Base-by-base conservation (phyloP, 305 asterid genomes). In the Striga hermonthica region DNA sequence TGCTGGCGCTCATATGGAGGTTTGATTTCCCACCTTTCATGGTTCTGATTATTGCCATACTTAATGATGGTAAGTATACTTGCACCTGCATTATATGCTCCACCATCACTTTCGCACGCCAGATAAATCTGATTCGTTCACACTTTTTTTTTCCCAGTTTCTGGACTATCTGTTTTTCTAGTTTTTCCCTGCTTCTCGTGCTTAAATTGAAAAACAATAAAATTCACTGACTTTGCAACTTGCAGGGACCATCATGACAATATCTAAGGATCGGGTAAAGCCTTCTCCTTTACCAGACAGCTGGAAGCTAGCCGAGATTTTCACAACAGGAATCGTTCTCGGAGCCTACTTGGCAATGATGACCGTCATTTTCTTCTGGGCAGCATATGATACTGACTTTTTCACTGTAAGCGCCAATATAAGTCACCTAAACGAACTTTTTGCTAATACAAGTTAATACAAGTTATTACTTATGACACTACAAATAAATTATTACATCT, bases 241-340 rank as follows among this genome's bases (percentile, higher is more conserved):
- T 75, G 57, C 74, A 88, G 95, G 96, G 62, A 88, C 94, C 62
- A 86, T 88, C 69, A 86, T 84, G 96, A 86, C 95, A 67, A 88
- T 84, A 77, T 86, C 94, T 0, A 88, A 86, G 79, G 96, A 88
- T 74, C 72, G 89, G 71, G 96, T 88, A 75, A 88, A 81, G 69
- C 96, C 95, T 16, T 88, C 96, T 64, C 96, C 90, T 36, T 75
- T 86, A 58, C 95, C 96, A 11, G 95, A 85, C 82, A 81, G 96
- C 80, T 86, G 94, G 96, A 85, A 85, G 76, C 74, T 86, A 22
- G 78, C 87, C 3, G 91, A 88, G 79, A 88, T 84, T 69, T 88
- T 88, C 71, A 61, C 96, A 0, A 88, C 96, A 1, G 94, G 90
- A 61, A 60, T 88, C 34, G 69, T 84, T 67, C 90, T 88, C 54